Percentiles rank a stretch among this genome's conserved stretches.
Conservation (phyloP, 2,329 filamentous ascomycete genomes). For the Xylariales sp. region DNA sequence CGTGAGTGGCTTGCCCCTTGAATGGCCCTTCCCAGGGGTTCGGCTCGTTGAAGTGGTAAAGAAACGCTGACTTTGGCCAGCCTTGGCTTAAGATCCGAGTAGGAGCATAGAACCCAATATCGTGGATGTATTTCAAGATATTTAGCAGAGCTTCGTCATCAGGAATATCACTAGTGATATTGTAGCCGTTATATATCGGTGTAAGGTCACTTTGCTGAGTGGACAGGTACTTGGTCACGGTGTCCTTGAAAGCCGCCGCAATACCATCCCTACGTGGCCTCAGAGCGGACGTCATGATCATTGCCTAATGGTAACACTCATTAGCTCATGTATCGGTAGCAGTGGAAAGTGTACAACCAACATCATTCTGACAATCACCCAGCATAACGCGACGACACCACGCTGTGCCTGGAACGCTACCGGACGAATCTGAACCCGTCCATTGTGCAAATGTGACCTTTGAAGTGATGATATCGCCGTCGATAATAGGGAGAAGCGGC, state of each 20-base stretch:
- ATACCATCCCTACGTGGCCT: too few relatives aligned
- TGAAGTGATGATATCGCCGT: neutral
- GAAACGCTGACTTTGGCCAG: neutral
- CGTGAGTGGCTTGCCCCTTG: constrained; percentile 1
- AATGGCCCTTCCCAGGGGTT: neutral
- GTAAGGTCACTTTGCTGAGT: too few relatives aligned
- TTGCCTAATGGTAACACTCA: too few relatives aligned
- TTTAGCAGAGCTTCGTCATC: too few relatives aligned
- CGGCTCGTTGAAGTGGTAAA: constrained; percentile 1
- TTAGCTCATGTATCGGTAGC: too few relatives aligned
- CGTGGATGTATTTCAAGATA: neutral
- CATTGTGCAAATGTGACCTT: neutral
- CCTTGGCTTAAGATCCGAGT: neutral
- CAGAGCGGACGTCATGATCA: too few relatives aligned
- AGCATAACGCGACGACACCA: neutral
- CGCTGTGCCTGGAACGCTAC: neutral
- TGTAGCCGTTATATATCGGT: too few relatives aligned
- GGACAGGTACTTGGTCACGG: too few relatives aligned
- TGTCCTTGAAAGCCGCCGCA: too few relatives aligned
- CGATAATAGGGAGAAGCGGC: neutral
- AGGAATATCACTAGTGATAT: too few relatives aligned
- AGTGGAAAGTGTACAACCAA: too few relatives aligned
- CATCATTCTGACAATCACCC: too few relatives aligned
- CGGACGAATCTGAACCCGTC: neutral
- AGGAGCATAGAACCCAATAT: neutral